Evolutionary conservation across 495 filamentous ascomycete species (phyloP).

Genomic region (Hypoxylon subgilvum): DNA sequence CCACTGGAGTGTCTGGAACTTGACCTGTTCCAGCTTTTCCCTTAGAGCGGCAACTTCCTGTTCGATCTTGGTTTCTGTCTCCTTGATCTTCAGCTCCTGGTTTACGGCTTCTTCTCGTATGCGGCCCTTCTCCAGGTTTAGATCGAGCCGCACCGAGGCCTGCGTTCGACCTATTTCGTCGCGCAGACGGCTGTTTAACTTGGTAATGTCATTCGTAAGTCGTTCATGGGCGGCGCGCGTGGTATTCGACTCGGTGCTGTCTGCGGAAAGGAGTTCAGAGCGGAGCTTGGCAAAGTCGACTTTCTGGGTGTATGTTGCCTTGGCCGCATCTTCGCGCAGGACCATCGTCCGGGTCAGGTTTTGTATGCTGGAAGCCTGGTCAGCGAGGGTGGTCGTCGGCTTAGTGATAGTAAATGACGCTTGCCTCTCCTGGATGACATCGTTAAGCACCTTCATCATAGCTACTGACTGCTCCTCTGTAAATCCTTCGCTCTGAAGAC

Average conservation of each 20-base stretch:
- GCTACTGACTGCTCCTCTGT: slow-evolving; percentile 93
- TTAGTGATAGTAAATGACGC: slow-evolving; percentile 7
- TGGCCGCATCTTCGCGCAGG: slow-evolving; percentile 86
- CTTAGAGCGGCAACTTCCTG: slow-evolving; percentile 91
- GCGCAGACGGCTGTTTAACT: slow-evolving; percentile 82
- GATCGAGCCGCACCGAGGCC: slow-evolving; percentile 84
- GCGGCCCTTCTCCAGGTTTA: slow-evolving; percentile 95
- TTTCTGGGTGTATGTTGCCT: slow-evolving; percentile 94
- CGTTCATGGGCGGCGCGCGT: slow-evolving; percentile 91
- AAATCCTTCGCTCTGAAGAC: slow-evolving; percentile 88
- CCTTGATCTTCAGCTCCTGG: slow-evolving; percentile 97
- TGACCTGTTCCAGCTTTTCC: slow-evolving; percentile 93
- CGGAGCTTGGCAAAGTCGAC: slow-evolving; percentile 99
- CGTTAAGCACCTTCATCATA: slow-evolving; percentile 95
- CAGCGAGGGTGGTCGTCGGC: slow-evolving; percentile 1
- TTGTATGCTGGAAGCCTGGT: slow-evolving; percentile 69
- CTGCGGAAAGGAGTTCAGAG: slow-evolving; percentile 87
- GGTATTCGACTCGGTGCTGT: slow-evolving; percentile 86
- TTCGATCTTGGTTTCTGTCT: slow-evolving; percentile 98
- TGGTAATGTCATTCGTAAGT: slow-evolving; percentile 90
- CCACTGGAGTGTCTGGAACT: slow-evolving; percentile 98
- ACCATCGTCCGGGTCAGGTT: slow-evolving; percentile 99
- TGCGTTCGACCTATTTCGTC: slow-evolving; percentile 95
- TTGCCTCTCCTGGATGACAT: slow-evolving; percentile 93
- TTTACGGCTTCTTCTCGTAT: slow-evolving; percentile 96